phyloP scores from a whole-genome alignment of 768 basidiomycete genomes.

The Coprinopsis sp. region DNA sequence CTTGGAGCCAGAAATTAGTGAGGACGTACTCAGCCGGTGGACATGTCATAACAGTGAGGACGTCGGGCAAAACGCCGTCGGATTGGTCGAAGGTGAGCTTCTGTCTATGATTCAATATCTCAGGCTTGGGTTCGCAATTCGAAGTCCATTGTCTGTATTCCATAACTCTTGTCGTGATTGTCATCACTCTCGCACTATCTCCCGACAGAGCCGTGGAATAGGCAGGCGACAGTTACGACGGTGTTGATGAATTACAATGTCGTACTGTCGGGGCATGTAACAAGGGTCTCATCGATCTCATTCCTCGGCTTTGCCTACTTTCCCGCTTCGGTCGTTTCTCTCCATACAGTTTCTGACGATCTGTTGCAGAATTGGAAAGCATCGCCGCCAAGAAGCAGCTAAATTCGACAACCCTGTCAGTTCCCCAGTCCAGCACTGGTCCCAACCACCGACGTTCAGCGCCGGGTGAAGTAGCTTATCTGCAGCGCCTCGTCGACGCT shows the following conservation, averaged over 20 bases:
- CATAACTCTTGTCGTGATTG: too few relatives aligned
- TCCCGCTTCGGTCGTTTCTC: conserved; percentile 4
- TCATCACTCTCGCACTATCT: too few relatives aligned
- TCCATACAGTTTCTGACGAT: conserved; percentile 21
- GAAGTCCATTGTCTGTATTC: too few relatives aligned
- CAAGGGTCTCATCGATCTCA: neutral
- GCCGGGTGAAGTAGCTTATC: conserved; percentile 59
- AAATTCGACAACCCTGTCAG: conserved; percentile 32
- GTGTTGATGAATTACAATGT: too few relatives aligned
- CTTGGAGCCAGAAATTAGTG: conserved; percentile 30
- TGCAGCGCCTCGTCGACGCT: conserved; percentile 60
- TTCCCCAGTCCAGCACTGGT: conserved; percentile 37
- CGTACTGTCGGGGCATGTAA: too few relatives aligned
- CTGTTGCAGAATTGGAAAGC: conserved; percentile 55
- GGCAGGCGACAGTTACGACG: too few relatives aligned
- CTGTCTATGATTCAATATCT: too few relatives aligned
- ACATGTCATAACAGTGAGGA: conserved; percentile 24
- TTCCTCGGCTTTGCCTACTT: conserved; percentile 12
- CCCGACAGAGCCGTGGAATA: too few relatives aligned
- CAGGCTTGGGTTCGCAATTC: too few relatives aligned
- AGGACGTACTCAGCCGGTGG: conserved; percentile 34
- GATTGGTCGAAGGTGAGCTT: conserved; percentile 27
- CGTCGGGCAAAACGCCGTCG: conserved; percentile 12
- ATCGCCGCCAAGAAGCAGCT: conserved; percentile 41
- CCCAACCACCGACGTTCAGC: conserved; percentile 54